These are phyloP conservation scores for Arabidopsis hybrid DNA, from an alignment of 441 rosid genomes.

Conservation along the genomic window DNA sequence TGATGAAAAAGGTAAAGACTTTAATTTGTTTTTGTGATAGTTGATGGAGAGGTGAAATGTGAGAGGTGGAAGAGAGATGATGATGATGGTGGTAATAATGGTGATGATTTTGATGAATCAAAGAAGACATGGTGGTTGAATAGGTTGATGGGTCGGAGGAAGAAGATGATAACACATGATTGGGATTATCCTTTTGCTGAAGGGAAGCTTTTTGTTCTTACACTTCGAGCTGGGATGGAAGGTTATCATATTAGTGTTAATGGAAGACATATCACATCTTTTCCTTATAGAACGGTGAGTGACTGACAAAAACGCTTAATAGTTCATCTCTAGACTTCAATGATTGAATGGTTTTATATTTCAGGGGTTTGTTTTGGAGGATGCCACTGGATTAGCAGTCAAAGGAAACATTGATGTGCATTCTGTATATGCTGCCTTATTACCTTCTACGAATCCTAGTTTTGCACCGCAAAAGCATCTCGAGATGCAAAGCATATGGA, in stretches of 20 bases:
- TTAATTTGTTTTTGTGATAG: conserved; percentile 50
- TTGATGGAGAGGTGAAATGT: conserved; percentile 86
- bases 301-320: not conserved
- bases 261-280: conserved; percentile 82
- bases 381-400: conserved; percentile 88
- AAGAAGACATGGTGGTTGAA: conserved; percentile 85
- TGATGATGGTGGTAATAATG: conserved; percentile 65
- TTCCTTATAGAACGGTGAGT: conserved; percentile 80
- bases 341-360: not conserved
- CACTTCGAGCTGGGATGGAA: conserved; percentile 84
- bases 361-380: conserved; percentile 96
- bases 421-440: conserved; percentile 78
- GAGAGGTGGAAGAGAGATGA: conserved; percentile 77
- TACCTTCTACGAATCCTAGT: conserved; percentile 82
- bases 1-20: not conserved
- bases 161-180: conserved; percentile 63
- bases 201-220: conserved; percentile 80
- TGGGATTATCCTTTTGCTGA: conserved; percentile 92
- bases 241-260: conserved; percentile 89
- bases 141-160: conserved; percentile 71
- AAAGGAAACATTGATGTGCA: conserved; percentile 84
- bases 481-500: conserved; percentile 79
- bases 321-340: not conserved
- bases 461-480: conserved; percentile 81
- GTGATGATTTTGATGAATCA: conserved; percentile 62